These are phyloP conservation scores for Aristolochia fimbriata DNA, from an alignment of 164 flowering plant genomes.

Conservation along the genomic window DNA sequence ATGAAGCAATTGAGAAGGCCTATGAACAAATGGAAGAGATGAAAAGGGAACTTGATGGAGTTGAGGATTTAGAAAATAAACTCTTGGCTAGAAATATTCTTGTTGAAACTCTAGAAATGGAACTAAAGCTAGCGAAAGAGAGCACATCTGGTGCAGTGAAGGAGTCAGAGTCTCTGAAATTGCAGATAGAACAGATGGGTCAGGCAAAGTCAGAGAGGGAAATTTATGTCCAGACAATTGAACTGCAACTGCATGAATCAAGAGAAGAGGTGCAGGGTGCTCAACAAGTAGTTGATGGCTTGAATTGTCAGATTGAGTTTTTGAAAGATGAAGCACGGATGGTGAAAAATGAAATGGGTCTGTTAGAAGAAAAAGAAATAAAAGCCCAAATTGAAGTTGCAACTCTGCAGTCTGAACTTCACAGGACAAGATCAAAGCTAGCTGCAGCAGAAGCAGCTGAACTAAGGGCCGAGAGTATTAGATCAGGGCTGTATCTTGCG, in stretches of 20 bases:
- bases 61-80: slow-evolving; percentile 28
- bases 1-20: slow-evolving; percentile 20
- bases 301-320: slow-evolving; percentile 18
- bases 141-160: slow-evolving; percentile 19
- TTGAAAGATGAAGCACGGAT: slow-evolving; percentile 17
- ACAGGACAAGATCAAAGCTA: slow-evolving; percentile 32
- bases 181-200: slow-evolving; percentile 16
- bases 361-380: slow-evolving; percentile 22
- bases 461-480: slow-evolving; percentile 22
- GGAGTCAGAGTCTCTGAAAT: slow-evolving; percentile 17
- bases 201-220: slow-evolving; percentile 13
- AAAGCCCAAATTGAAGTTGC: slow-evolving; percentile 43
- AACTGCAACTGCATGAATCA: slow-evolving; percentile 18
- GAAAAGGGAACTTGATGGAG: slow-evolving; percentile 17
- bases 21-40: slow-evolving; percentile 21
- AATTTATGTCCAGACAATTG: slow-evolving; percentile 20
- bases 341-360: slow-evolving; percentile 16
- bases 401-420: slow-evolving; percentile 37
- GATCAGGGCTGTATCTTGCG: slow-evolving; percentile 29
- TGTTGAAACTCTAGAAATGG: slow-evolving; percentile 23
- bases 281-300: slow-evolving; percentile 17
- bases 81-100: slow-evolving; percentile 18
- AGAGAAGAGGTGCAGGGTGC: slow-evolving; percentile 21
- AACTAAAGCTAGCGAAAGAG: slow-evolving; percentile 27
- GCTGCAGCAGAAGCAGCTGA: slow-evolving; percentile 51